Base-by-base conservation (phyloP, 2,329 filamentous ascomycete genomes). In the Botrytis byssoidea region DNA sequence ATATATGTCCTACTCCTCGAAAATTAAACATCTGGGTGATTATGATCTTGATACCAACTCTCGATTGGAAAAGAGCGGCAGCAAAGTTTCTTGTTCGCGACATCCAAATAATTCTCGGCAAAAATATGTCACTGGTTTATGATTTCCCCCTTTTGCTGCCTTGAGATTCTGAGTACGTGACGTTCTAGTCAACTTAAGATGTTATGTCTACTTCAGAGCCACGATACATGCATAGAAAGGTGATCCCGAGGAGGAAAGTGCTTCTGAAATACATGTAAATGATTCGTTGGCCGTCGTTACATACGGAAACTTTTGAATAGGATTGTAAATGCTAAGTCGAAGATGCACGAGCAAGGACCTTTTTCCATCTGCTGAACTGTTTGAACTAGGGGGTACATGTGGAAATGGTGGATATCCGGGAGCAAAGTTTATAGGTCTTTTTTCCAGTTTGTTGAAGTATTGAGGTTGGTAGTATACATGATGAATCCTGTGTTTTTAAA, bases 111-210 rank as follows among this genome's bases (percentile, higher is more conserved):
- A 8, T 7, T 3, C n/a, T 57, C n/a, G 14, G 8, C 2, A 57
- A 29, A 9, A 3, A 57, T 0, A 18, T 14, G 1, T 18, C 0
- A 18, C 16, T 1, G 7, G 14, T 16, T 57, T 7, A 29, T 18
- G 1, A 18, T 32, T 3, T 6, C 51, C n/a, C 6, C 6, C 14
- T 29, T 3, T 18, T 9, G 51, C n/a, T 29, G n/a, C 3, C n/a
- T 57, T 57, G n/a, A 9, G n/a, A 29, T 57, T 57, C 0, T 18
- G 14, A 8, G 1, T 29, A 57, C 6, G 25, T 57, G 3, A 29
- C 14, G 4, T 0, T 57, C 6, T 57, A 57, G n/a, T 3, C 16
- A 18, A 57, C 2, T 18, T 29, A 4, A 57, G 18, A 57, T 57
- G 3, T 6, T 6, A 8, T 57, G 8, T 18, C 14, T 18, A 29